Base-by-base conservation (phyloP, 2,329 filamentous ascomycete species). In the Fusarium foetens region DNA sequence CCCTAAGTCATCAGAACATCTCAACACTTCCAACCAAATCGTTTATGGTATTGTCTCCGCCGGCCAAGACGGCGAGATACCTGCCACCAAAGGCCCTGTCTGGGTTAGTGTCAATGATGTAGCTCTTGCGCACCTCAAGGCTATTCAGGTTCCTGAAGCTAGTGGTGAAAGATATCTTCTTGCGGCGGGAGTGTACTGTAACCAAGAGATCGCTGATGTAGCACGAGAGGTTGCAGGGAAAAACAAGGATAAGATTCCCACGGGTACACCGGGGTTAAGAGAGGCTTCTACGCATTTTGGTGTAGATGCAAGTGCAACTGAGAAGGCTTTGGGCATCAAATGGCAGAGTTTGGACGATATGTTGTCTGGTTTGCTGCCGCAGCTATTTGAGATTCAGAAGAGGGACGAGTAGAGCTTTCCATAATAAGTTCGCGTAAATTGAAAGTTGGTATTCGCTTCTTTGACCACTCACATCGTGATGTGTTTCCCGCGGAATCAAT, bases 11-110 rank as follows among this genome's bases (percentile, higher is more conserved):
- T 31, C 63, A 6, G 8, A 64, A 19, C 35, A 65, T 4, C 63
- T 65, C 23, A 65, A 65, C 16, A 65, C 63, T 9, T 65, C 63
- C 21, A 65, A 65, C 9, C 35, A 57, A 5, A 65, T 65, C 5
- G 36, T 65, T 0, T 64, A 65, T 5, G 35, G 48, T 1, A 65
- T 65, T 8, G 17, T 57, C 1, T 65, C 59, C 6, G 29, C 59
- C 1, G 63, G 63, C 5, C 29, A 42, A 27, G n/a, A 48, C 0
- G 41, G 21, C 8, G 16, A 31, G 0, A 45, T 64, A n/a, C 61
- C 61, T 27, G 17, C 19, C 0, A 64, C 61, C 1, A 35, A 48
- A 7, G 61, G 61, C 0, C 61, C 61, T n/a, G 61, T 64, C 6
- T 64, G 61, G 61, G 58, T 64, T 10, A 53, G 61, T 8, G 58